These are phyloP conservation scores for Camellia sinensis DNA, from an alignment of 148 eudicot genomes.

Conservation along the genomic window DNA sequence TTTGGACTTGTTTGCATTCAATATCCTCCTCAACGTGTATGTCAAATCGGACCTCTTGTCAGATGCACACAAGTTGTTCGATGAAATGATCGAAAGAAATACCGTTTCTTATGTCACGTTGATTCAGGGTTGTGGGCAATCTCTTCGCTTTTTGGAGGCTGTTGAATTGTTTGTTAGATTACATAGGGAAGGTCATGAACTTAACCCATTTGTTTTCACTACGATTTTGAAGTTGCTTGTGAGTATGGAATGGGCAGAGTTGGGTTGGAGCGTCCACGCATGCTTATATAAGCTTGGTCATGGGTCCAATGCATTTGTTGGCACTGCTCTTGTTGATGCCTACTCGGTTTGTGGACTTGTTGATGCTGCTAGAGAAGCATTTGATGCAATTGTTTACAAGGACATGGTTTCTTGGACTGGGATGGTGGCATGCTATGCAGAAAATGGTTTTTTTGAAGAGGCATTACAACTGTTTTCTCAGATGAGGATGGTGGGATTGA, in stretches of 20 bases:
- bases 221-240: constrained; percentile 70
- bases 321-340: constrained; percentile 72
- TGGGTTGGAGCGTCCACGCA: constrained; percentile 44
- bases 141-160: constrained; percentile 34
- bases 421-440: constrained; percentile 74
- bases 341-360: constrained; percentile 65
- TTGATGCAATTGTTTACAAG: constrained; percentile 51
- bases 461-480: constrained; percentile 42
- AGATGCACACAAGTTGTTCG: constrained; percentile 59
- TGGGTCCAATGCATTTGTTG: constrained; percentile 63
- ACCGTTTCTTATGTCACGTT: constrained; percentile 66
- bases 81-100: constrained; percentile 62
- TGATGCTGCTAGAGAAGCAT: constrained; percentile 47
- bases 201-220: constrained; percentile 76
- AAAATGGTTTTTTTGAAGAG: constrained; percentile 50
- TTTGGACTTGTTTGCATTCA: constrained; percentile 61
- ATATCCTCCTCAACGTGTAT: constrained; percentile 65
- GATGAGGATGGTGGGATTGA: constrained; percentile 63
- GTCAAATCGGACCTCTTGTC: constrained; percentile 34
- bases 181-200: constrained; percentile 66
- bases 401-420: constrained; percentile 91
- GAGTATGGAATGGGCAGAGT: constrained; percentile 47
- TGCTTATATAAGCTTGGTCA: constrained; percentile 62
- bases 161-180: constrained; percentile 47
- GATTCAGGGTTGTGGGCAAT: constrained; percentile 52